Conservation (phyloP, 2,329 filamentous ascomycete genomes). For the Bertia moriformis region DNA sequence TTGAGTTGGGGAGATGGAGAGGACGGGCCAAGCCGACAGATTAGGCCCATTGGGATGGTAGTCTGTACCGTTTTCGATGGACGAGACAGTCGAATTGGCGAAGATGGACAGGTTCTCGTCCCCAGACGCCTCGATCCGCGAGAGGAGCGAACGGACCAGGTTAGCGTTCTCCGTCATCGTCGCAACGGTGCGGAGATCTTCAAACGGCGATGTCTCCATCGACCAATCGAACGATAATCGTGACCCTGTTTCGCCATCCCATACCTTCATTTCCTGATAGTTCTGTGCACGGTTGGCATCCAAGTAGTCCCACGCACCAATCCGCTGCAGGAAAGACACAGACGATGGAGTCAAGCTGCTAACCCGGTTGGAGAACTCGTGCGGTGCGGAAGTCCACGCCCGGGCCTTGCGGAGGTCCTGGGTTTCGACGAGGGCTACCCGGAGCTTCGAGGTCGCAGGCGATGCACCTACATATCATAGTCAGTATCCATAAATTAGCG, state of each 20-base stretch:
- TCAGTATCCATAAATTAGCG: no score
- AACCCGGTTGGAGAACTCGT: conserved; percentile 47
- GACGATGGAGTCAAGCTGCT: conserved; percentile 51
- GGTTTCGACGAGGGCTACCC: conserved; percentile 44
- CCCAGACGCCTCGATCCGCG: conserved; percentile 29
- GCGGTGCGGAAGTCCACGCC: conserved; percentile 26
- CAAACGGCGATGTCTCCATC: conserved; percentile 26
- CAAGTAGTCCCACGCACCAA: conserved; percentile 44
- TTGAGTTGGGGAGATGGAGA: conserved; percentile 27
- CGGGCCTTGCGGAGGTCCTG: conserved; percentile 39
- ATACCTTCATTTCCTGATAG: conserved; percentile 55
- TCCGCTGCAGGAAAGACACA: conserved; percentile 40
- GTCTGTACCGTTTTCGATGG: conserved; percentile 40
- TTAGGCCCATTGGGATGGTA: conserved; percentile 29
- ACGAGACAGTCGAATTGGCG: conserved; percentile 39
- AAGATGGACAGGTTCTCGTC: conserved; percentile 34
- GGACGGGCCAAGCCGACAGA: conserved; percentile 45
- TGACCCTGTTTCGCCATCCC: conserved; percentile 49
- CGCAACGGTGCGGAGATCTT: conserved; percentile 34
- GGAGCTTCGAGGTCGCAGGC: conserved; percentile 35
- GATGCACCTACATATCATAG: conserved; percentile 30
- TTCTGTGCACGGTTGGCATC: conserved; percentile 37
- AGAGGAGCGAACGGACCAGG: conserved; percentile 38
- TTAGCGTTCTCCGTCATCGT: conserved; percentile 56
- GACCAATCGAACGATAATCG: conserved; percentile 47